Evolutionary conservation across 1,284 basidiomycete genomes (phyloP), one percentile per base, ranked within the genome.

Genomic region (Moesziomyces globuligerus): DNA sequence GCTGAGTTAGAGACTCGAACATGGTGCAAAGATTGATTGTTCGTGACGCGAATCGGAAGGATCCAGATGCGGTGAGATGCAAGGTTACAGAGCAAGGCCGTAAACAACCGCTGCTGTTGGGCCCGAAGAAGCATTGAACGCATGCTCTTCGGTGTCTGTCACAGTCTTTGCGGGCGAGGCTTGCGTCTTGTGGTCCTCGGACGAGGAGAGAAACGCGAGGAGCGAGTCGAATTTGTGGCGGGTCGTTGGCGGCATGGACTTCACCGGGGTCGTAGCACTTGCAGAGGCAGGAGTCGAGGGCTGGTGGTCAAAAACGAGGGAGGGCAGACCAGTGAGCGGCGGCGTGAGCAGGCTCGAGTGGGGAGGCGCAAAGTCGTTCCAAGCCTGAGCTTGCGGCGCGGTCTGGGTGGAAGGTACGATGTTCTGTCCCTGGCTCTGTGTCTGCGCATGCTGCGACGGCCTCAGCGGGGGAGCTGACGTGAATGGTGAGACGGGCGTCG

Each of bases 211-310:
- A 3, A 39, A 64, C n/a, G 53, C 45, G 10, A 57, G 46, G n/a
- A 64, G 37, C 13, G 36, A 39, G 7, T 57, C 54, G 21, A 64
- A 64, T n/a, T 57, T 57, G 32, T 34, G 32, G 15, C 32, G 32
- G 10, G 15, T 34, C 32, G 38, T 44, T 1, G 48, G 34, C 15
- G 60, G 60, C 10, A 48, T 56, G 2, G 15, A 7, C 32, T 34
- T 34, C 15, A 34, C 32, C 15, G 32, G 32, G 15, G 32, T 34
- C 10, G 48, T 26, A 15, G 48, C 41, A 18, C 13, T 37, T 3
- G 54, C 61, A 4, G 61, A 52, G 3, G 42, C 26, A 7, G 61
- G 61, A 13, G 61, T 64, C 6, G 23, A 24, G 1, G 61, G 54
- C 25, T 48, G 52, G 15, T 28, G 24, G 24, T 55, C 53, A 18